Base-by-base conservation (phyloP, 352 stramenopile genomes). In the Phytophthora melonis region DNA sequence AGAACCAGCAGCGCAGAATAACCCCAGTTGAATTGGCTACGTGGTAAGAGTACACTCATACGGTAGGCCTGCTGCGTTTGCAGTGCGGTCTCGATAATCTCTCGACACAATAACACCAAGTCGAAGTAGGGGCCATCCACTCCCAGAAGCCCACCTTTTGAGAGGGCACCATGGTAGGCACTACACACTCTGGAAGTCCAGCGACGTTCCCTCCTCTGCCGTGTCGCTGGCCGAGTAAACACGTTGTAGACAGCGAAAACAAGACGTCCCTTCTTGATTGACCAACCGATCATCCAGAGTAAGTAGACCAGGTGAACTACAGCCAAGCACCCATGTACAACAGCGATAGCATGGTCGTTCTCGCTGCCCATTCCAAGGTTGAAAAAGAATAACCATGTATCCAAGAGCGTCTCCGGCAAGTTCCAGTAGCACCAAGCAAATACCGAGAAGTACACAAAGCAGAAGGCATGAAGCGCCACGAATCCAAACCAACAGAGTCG, bases 1-100 rank as follows among this genome's bases (percentile, higher is more conserved):
- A 71, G 5, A 4, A 66, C 50, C 25, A 84, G 58, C 19, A 75
- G 32, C 3, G 54, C 57, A 18, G 53, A 49, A 30, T 71, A 79
- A 14, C 82, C 47, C 13, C 58, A 30, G 19, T 72, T 77, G 30
- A 77, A 49, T 30, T 50, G 36, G 14, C 27, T 54, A 10, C 49
- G 57, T 34, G 69, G 63, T 16, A 77, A 53, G n/a, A 76, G 14
- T 13, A 39, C 5, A 41, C 69, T 76, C 63, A 76, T 76, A 8
- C 49, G 58, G 58, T 76, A 76, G 6, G 63, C 69, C 11, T 77
- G 69, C 18, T 52, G 45, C 8, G 69, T 66, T 27, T 77, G 69
- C 10, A 77, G 58, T 21, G 47, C 52, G 3, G 69, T 77, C 32
- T 77, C 69, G 23, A 72, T 14, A 5, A 72, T n/a, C 55, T 77